Percentiles rank a stretch among this genome's conserved stretches.
phyloP scores from a whole-genome alignment of 2,329 filamentous ascomycete genomes.

The Penicillium sclerotiorum region DNA sequence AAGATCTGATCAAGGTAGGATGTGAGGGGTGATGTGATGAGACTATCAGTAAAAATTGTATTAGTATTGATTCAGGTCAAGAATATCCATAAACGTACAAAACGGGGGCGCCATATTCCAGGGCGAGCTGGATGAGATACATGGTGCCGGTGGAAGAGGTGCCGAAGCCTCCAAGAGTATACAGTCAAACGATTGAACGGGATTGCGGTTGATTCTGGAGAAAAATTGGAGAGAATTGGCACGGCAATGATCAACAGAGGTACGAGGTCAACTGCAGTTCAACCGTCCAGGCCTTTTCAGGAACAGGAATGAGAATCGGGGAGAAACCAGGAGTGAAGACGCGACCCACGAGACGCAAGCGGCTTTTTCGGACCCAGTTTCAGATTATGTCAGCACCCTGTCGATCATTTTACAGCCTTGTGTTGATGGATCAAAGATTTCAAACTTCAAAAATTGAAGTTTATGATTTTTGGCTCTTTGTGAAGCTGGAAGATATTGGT shows the following conservation, averaged over 20 bases:
- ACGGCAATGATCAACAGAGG: no score
- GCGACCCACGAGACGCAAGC: constrained; percentile 6
- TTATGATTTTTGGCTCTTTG: no score
- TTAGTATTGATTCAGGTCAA: neutral
- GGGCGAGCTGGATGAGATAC: constrained; percentile 41
- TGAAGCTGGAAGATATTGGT: no score
- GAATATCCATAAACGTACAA: constrained; percentile 42
- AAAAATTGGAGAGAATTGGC: no score
- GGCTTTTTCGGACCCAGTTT: constrained; percentile 8
- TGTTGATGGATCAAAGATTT: no score
- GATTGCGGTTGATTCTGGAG: neutral
- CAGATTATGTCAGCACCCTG: constrained; percentile 8
- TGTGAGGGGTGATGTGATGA: constrained; percentile 64
- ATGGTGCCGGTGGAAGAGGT: constrained; percentile 29
- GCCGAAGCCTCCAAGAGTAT: constrained; percentile 10
- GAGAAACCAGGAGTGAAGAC: neutral
- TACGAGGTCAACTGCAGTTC: neutral
- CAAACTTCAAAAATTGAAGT: no score
- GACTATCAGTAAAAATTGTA: constrained; percentile 39
- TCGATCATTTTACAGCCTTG: constrained; percentile 1
- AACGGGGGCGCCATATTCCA: constrained; percentile 53
- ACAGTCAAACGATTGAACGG: constrained; percentile 9
- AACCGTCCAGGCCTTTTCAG: neutral
- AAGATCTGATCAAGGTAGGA: constrained; percentile 69
- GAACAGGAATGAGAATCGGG: constrained; percentile 3